A percentile compares a stretch with the other conserved stretches of the same genome.
phyloP scores from a whole-genome alignment of 129 eudicot genomes.

The Flaveria sonorensis region DNA sequence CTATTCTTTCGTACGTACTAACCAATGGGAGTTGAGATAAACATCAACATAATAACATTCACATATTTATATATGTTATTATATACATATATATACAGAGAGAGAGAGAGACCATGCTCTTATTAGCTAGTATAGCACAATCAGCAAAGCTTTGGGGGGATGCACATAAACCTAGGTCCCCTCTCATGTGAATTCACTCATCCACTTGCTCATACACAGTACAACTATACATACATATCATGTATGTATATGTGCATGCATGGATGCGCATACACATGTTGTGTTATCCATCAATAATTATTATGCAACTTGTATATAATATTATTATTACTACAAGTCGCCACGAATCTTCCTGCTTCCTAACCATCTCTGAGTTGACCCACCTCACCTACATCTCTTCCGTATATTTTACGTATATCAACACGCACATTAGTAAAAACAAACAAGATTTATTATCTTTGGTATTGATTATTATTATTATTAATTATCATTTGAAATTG shows the following conservation, averaged over 20 bases:
- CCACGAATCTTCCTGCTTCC: conserved; percentile 81
- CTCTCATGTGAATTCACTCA: conserved; percentile 46
- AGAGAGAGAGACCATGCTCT: conserved; percentile 36
- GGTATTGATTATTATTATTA: not conserved
- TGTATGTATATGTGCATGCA: conserved; percentile 2
- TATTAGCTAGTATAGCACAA: conserved; percentile 26
- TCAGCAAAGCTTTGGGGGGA: conserved; percentile 43
- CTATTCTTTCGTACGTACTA: conserved; percentile 29
- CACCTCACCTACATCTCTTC: conserved; percentile 58
- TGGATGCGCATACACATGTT: conserved; percentile 17
- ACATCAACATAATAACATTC: conserved; percentile 25
- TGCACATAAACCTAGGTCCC: conserved; percentile 45
- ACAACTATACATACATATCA: conserved; percentile 2
- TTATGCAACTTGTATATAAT: conserved; percentile 32
- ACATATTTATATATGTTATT: not conserved
- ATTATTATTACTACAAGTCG: not conserved
- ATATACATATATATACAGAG: not conserved
- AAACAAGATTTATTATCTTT: conserved; percentile 1
- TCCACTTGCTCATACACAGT: conserved; percentile 34
- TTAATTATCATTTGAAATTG: conserved; percentile 1
- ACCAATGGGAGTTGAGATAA: conserved; percentile 37
- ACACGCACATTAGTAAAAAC: conserved; percentile 29
- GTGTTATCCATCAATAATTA: conserved; percentile 39
- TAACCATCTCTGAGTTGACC: conserved; percentile 76
- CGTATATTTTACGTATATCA: conserved; percentile 47